Base-by-base conservation (phyloP, 2,329 filamentous ascomycete species). In the Aspergillus proliferans region DNA sequence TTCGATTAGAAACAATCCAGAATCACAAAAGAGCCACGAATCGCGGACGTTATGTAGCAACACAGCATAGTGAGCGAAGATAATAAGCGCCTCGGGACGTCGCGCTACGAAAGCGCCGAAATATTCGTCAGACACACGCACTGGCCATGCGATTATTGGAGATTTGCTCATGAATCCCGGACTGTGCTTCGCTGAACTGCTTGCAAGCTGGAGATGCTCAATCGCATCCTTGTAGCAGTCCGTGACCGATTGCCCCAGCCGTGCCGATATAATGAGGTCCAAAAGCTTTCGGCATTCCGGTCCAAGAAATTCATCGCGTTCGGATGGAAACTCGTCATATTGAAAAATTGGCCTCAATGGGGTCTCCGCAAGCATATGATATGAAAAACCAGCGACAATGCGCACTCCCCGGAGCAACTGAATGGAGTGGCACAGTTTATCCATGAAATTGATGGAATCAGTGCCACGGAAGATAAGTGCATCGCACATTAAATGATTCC, bases 401-500 rank as follows among this genome's bases (percentile, higher is more conserved):
- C 56, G 57, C 2, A 66, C 51, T 3, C 65, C 64, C 3, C 52
- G 53, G 36, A 65, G 55, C 7, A 70, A 43, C 19, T 52, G 55
- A 22, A 65, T 43, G n/a, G 52, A 61, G 24, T 58, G 52, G 1
- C 55, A 50, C 21, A 65, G 61, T 18, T 50, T 50, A n/a, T 65
- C 52, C 19, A 68, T 50, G 34, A 66, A 66, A 8, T 55, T 51
- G 30, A 70, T 63, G 34, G 78, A 74, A 39, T 67, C 57, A 14
- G 54, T 45, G 14, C 64, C 65, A 38, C 73, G 66, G 46, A 70
- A 65, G 48, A 63, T 53, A 2, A 79, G 63, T 2, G 71, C 71
- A 47, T 81, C 76, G 54, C 71, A 76, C 3, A 81, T 67, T 36
- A 73, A 68, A 46, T 79, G 76, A 7, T 58, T 18, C 1, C 56